Conservation (phyloP, 805 yeast species). For the Saccharomycopsis guyanensis region DNA sequence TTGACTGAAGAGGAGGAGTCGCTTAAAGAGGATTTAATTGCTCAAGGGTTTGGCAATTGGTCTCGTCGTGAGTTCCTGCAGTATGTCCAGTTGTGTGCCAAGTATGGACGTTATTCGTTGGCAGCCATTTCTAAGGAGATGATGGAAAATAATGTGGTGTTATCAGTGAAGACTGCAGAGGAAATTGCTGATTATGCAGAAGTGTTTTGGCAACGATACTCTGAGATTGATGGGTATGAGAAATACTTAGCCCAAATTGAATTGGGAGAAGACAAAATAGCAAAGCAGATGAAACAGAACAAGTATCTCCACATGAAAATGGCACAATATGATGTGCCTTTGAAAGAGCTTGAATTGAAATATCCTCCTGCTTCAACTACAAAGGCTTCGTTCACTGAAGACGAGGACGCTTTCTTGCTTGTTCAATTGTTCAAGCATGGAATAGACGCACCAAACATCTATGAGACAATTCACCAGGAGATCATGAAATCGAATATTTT, state of each 20-base stretch:
- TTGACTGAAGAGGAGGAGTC: slow-evolving; percentile 75
- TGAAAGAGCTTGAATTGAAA: slow-evolving; percentile 66
- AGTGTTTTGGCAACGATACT: slow-evolving; percentile 73
- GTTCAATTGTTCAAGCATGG: slow-evolving; percentile 78
- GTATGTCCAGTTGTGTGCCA: slow-evolving; percentile 64
- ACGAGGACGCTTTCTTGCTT: slow-evolving; percentile 83
- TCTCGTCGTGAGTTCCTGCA: slow-evolving; percentile 80
- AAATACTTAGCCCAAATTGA: slow-evolving; percentile 75
- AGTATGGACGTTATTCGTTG: slow-evolving; percentile 73
- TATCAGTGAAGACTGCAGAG: slow-evolving; percentile 49
- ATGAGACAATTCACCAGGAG: slow-evolving; percentile 69
- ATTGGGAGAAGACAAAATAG: slow-evolving; percentile 78
- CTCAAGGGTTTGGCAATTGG: slow-evolving; percentile 76
- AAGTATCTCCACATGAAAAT: slow-evolving; percentile 75
- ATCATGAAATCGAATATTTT: slow-evolving; percentile 70
- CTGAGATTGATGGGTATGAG: slow-evolving; percentile 84
- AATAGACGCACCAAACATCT: slow-evolving; percentile 66
- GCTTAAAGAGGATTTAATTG: slow-evolving; percentile 48
- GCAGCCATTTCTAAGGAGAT: slow-evolving; percentile 68
- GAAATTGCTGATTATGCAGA: slow-evolving; percentile 73
- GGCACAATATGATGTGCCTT: slow-evolving; percentile 62
- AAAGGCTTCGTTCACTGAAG: slow-evolving; percentile 69
- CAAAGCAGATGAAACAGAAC: slow-evolving; percentile 58
- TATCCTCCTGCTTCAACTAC: slow-evolving; percentile 64
- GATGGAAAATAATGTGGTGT: slow-evolving; percentile 39